Base-by-base conservation (phyloP, 2,329 filamentous ascomycete species). In the Cladophialophora immunda region DNA sequence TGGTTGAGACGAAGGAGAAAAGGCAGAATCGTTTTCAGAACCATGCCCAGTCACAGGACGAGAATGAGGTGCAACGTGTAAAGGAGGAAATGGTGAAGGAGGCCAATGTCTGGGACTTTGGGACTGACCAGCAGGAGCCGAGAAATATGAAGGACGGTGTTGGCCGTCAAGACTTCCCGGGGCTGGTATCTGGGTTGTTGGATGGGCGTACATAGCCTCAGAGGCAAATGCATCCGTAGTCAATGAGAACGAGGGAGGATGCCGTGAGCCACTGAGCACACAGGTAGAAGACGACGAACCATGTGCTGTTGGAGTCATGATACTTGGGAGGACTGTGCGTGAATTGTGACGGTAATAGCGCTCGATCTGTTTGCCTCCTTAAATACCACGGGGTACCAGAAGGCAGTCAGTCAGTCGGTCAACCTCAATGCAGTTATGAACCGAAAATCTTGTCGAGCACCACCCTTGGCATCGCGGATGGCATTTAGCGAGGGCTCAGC, bases 231-330 rank as follows among this genome's bases (percentile, higher is more conserved):
- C 64, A 67, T 66, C 27, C 27, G 67, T 34, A 19, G 50, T 54
- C 27, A 56, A 57, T 22, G 58, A 56, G 52, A 56, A 67, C 29
- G 27, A 65, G 17, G 36, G 58, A 57, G 54, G 36, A 19, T 50
- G 41, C 45, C 13, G 25, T 25, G 41, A 38, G 58, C 27, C 54
- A 58, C 50, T 55, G 63, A 32, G 60, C 19, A 61, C 50, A 52
- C 32, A 19, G 29, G n/a, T 41, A 15, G 50, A 19, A 45, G 53
- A 60, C n/a, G 47, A 54, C 45, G 63, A 61, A 34, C 27, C 38
- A 4, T 61, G 66, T 15, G 63, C 36, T 36, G 52, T 32, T 38
- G 63, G n/a, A 60, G 54, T 66, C 66, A 68, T 68, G 53, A 52
- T 66, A 62, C 29, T 53, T 32, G 47, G 27, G 30, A 56, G 45